A percentile compares a stretch with the other conserved stretches of the same genome.
phyloP scores from a whole-genome alignment of 805 yeast species.

The Grigorovia jiainica region DNA sequence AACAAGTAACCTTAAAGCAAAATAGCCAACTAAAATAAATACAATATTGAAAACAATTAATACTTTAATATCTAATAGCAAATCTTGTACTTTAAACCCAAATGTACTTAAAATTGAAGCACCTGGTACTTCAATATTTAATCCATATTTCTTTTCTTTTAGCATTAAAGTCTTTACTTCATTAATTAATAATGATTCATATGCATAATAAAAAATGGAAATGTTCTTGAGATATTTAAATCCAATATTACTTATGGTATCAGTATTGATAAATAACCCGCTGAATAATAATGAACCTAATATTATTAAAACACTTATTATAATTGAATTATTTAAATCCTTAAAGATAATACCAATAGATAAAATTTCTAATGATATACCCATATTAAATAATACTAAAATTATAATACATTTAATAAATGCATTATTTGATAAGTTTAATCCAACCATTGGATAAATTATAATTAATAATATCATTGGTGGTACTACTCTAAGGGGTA shows the following conservation, averaged over 20 bases:
- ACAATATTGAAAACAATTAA: conserved; percentile 47
- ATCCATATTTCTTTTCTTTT: conserved; percentile 82
- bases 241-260: conserved; percentile 42
- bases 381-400: conserved; percentile 73
- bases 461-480: conserved; percentile 74
- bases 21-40: conserved; percentile 62
- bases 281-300: conserved; percentile 85
- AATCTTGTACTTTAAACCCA: conserved; percentile 81
- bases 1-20: conserved; percentile 62
- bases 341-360: conserved; percentile 80
- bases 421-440: conserved; percentile 67
- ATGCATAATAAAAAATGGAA: conserved; percentile 91
- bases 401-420: conserved; percentile 61
- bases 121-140: conserved; percentile 93
- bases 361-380: conserved; percentile 75
- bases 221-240: conserved; percentile 72
- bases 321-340: conserved; percentile 88
- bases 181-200: conserved; percentile 84
- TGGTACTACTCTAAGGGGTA: conserved; percentile 91
- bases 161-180: conserved; percentile 82
- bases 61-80: conserved; percentile 54
- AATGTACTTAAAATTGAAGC: conserved; percentile 93
- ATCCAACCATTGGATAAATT: conserved; percentile 83
- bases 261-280: conserved; percentile 85
- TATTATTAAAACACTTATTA: conserved; percentile 74